Base-by-base conservation (phyloP, 2,329 filamentous ascomycete genomes). In the Piedraia hortae region DNA sequence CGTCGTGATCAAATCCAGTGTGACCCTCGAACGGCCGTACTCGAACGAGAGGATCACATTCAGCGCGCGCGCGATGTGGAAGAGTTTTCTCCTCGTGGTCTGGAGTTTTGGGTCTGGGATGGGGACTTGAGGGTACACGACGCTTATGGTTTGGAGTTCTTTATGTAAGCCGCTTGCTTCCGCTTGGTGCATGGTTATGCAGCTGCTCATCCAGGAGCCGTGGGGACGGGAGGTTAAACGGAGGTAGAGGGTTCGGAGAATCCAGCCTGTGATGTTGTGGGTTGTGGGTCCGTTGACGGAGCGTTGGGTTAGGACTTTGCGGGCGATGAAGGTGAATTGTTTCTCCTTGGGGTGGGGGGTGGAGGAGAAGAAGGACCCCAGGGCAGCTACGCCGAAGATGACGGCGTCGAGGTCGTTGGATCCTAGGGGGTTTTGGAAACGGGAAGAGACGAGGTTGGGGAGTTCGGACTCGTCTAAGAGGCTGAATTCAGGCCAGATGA, bases 41-140 rank as follows among this genome's bases (percentile, higher is more conserved):
- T 64, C 59, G 27, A 60, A 62, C 0, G 59, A 63, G 12, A 55
- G 50, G 50, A 59, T 60, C 10, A 53, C 54, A 31, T 63, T 62
- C 9, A 63, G 44, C 16, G 62, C 58, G 9, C 56, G 53, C 0
- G 58, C 52, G 18, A 62, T 51, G 21, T 52, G 53, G 26, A 59
- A 50, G 1, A 41, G 29, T 15, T 34, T 31, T 26, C 39, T 22
- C 8, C 39, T 24, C 9, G 28, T 30, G 25, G 39, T 41, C 1
- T 34, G 36, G 2, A 42, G 27, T 15, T 38, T 39, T 25, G 40
- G 35, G 21, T 42, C 39, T 4, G 30, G 33, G 2, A 32, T 33
- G 1, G 35, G 34, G 0, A 34, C 28, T 20, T 31, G 31, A 7
- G n/a, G 41, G 20, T 41, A 39, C n/a, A 42, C 37, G 3, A 39